Conservation (phyloP, 805 yeast species). For the Zygosaccharomyces lentus region DNA sequence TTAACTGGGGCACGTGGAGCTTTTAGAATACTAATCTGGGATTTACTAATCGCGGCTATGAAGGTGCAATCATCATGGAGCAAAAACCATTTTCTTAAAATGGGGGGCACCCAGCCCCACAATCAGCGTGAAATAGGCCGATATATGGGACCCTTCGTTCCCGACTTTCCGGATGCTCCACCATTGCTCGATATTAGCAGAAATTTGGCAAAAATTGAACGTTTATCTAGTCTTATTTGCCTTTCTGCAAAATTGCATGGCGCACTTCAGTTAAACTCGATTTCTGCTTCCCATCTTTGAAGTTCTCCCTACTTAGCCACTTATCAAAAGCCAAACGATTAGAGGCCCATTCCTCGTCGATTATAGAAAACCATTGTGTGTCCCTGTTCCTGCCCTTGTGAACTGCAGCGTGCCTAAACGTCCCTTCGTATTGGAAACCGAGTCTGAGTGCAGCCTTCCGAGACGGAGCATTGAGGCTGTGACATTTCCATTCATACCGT, state of each 20-base stretch:
- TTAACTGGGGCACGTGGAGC: too few relatives aligned
- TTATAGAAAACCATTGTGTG: slow-evolving; percentile 32
- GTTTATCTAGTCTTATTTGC: too few relatives aligned
- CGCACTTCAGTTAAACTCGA: slow-evolving; percentile 7
- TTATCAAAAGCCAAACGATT: slow-evolving; percentile 21
- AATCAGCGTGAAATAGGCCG: too few relatives aligned
- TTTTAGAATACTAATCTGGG: too few relatives aligned
- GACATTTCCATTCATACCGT: slow-evolving; percentile 37
- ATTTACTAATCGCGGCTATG: too few relatives aligned
- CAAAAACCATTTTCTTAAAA: too few relatives aligned
- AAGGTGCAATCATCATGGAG: too few relatives aligned
- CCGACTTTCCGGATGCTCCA: too few relatives aligned
- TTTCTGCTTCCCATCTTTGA: slow-evolving; percentile 16
- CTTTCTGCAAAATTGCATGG: not conserved
- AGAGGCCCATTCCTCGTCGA: slow-evolving; percentile 32
- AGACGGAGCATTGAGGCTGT: slow-evolving; percentile 31
- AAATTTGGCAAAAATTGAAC: too few relatives aligned
- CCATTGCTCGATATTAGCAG: too few relatives aligned
- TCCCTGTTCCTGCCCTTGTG: slow-evolving; percentile 31
- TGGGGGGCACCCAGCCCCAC: too few relatives aligned
- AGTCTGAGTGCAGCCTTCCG: slow-evolving; percentile 31
- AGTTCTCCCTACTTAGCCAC: slow-evolving; percentile 30
- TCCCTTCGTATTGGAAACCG: slow-evolving; percentile 35
- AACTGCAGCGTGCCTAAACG: slow-evolving; percentile 30
- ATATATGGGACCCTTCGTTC: too few relatives aligned